phyloP scores from a whole-genome alignment of 169 alveolate genomes.

The Cryptosporidium meleagridis region DNA sequence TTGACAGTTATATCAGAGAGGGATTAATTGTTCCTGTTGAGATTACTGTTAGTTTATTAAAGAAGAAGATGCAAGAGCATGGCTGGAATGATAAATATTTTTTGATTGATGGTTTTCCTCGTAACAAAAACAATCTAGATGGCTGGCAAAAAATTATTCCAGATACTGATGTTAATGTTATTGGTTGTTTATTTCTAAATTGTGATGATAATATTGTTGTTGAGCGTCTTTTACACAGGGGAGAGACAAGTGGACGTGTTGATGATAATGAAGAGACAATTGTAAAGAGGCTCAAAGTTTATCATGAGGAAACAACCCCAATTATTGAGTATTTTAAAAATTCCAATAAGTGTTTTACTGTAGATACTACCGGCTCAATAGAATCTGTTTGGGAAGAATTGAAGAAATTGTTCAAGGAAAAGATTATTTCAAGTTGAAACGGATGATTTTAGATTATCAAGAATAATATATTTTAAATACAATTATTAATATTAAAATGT shows the following conservation, averaged over 20 bases:
- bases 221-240: slow-evolving; percentile 84
- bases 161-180: slow-evolving; percentile 77
- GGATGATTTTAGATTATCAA: neutral
- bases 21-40: slow-evolving; percentile 96
- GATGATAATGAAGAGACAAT: slow-evolving; percentile 95
- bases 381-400: slow-evolving; percentile 84
- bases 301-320: slow-evolving; percentile 92
- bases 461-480: neutral
- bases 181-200: slow-evolving; percentile 81
- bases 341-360: slow-evolving; percentile 83
- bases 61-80: slow-evolving; percentile 88
- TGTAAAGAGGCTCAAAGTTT: slow-evolving; percentile 91
- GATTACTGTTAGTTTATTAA: slow-evolving; percentile 89
- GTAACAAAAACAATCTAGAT: slow-evolving; percentile 89
- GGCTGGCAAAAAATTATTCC: slow-evolving; percentile 86
- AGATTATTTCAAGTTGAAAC: neutral
- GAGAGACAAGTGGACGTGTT: slow-evolving; percentile 91
- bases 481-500: no score
- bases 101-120: slow-evolving; percentile 96
- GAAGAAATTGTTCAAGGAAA: slow-evolving; percentile 19
- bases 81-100: slow-evolving; percentile 90
- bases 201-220: slow-evolving; percentile 84
- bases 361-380: slow-evolving; percentile 83
- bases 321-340: slow-evolving; percentile 87
- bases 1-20: slow-evolving; percentile 85